Evolutionary conservation across 768 basidiomycete genomes (phyloP).

Genomic region (Chalciporus sphaerocephalus): DNA sequence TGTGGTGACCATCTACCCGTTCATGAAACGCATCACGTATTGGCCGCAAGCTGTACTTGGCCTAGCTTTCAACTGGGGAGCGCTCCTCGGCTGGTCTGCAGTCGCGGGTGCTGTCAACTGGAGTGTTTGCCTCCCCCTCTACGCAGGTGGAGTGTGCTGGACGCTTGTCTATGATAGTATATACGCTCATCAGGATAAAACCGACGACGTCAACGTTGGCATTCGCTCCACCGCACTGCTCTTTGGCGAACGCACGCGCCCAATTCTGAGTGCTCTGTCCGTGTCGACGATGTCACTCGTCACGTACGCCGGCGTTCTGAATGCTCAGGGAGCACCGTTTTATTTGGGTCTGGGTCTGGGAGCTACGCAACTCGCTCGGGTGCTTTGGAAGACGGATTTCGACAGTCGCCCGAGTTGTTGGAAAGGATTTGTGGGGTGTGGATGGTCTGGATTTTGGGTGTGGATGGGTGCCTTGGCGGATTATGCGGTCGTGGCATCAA

Average conservation of each 20-base stretch:
- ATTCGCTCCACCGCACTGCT: constrained; percentile 94
- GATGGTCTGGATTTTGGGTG: constrained; percentile 83
- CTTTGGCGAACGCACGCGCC: constrained; percentile 73
- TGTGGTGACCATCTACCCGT: constrained; percentile 83
- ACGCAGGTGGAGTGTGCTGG: constrained; percentile 88
- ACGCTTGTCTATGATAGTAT: constrained; percentile 96
- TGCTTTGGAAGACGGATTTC: constrained; percentile 73
- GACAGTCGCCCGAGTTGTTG: constrained; percentile 77
- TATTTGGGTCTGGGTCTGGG: constrained; percentile 75
- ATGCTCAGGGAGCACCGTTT: constrained; percentile 72
- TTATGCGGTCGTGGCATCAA: constrained; percentile 39
- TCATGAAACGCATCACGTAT: constrained; percentile 95
- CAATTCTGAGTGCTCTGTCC: constrained; percentile 73
- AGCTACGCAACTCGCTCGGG: constrained; percentile 69
- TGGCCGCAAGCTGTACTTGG: constrained; percentile 98
- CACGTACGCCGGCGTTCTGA: constrained; percentile 74
- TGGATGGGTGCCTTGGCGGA: constrained; percentile 79
- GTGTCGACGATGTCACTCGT: constrained; percentile 68
- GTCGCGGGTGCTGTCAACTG: constrained; percentile 78
- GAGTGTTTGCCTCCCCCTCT: constrained; percentile 80
- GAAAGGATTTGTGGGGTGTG: constrained; percentile 84
- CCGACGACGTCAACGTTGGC: constrained; percentile 79
- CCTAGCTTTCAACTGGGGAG: constrained; percentile 96
- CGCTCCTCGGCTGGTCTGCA: constrained; percentile 93
- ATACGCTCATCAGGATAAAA: constrained; percentile 98